These are phyloP conservation scores for Panicum virgatum DNA, from an alignment of 202 grass and related monocot species.

Conservation along the genomic window DNA sequence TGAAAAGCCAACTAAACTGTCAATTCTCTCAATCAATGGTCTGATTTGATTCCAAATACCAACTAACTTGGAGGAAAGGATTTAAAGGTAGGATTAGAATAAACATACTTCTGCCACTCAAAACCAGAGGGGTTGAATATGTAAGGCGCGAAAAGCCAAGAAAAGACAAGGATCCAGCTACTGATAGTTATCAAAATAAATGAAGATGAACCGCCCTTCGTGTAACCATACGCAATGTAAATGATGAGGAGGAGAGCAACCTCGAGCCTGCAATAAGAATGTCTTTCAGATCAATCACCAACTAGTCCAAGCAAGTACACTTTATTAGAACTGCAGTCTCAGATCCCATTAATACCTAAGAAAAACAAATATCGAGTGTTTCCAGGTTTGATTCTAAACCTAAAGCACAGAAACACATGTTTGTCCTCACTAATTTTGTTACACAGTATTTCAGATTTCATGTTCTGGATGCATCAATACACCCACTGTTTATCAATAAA, in stretches of 20 bases:
- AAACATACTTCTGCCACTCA: conserved; percentile 98
- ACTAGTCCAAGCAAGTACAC: conserved; percentile 13
- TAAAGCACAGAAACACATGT: background rate
- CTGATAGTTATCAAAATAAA: conserved; percentile 92
- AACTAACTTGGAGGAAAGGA: conserved; percentile 1
- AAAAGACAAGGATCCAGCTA: conserved; percentile 93
- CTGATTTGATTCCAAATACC: background rate
- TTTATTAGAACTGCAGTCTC: background rate
- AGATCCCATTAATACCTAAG: background rate
- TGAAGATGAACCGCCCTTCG: conserved; percentile 66
- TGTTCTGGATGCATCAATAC: background rate
- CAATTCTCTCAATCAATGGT: background rate
- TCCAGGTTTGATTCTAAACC: background rate
- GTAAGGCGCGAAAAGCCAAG: conserved; percentile 96
- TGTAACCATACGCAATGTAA: conserved; percentile 95
- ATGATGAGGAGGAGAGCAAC: conserved; percentile 87
- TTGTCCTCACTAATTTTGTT: background rate
- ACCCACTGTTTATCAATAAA: background rate
- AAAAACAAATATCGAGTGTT: background rate
- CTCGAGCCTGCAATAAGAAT: conserved; percentile 75
- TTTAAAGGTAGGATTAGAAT: background rate
- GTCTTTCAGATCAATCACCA: conserved; percentile 31
- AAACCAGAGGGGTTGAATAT: conserved; percentile 99
- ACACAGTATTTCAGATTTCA: background rate
- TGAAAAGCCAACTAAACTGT: background rate